A percentile compares a stretch with the other conserved stretches of the same genome.
phyloP scores from a whole-genome alignment of 192 early-diverging fungal genomes.

The Mortierella alpina region DNA sequence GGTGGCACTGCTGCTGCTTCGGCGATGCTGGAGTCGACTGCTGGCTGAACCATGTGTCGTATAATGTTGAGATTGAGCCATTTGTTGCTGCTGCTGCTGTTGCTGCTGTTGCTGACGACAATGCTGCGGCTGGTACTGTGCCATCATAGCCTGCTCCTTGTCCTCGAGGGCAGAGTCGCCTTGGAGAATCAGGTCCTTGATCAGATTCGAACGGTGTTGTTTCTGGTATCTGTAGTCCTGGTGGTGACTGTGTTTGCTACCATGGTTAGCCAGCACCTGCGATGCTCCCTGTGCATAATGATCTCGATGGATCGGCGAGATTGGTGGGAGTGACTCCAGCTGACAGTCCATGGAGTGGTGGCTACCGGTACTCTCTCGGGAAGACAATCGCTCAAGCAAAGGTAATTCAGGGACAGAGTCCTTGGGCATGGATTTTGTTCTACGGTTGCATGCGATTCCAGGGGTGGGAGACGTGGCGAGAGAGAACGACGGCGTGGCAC shows the following conservation, averaged over 20 bases:
- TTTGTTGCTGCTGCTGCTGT: neutral
- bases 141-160: constrained; percentile 46
- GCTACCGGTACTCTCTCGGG: too few species aligned
- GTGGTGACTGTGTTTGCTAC: neutral
- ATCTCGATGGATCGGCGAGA: neutral
- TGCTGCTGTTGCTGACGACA: constrained; percentile 22
- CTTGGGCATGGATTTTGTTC: neutral
- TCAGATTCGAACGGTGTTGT: constrained; percentile 33
- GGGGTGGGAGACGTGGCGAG: constrained; percentile 13
- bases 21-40: neutral
- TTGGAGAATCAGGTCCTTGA: constrained; percentile 46
- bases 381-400: constrained; percentile 1
- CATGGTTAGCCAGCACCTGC: too few species aligned
- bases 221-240: constrained; percentile 24
- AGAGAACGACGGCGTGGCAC: constrained; percentile 36
- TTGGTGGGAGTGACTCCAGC: constrained; percentile 13
- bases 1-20: neutral
- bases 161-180: constrained; percentile 37
- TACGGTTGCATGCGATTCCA: constrained; percentile 15
- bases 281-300: too few species aligned
- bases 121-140: constrained; percentile 44
- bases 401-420: neutral
- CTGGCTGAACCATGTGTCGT: neutral
- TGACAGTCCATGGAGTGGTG: neutral
- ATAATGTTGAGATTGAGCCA: too few species aligned